Evolutionary conservation across 306 rosid genomes (phyloP), one percentile per base, ranked within the genome.

Genomic region (Glycine latifolia): DNA sequence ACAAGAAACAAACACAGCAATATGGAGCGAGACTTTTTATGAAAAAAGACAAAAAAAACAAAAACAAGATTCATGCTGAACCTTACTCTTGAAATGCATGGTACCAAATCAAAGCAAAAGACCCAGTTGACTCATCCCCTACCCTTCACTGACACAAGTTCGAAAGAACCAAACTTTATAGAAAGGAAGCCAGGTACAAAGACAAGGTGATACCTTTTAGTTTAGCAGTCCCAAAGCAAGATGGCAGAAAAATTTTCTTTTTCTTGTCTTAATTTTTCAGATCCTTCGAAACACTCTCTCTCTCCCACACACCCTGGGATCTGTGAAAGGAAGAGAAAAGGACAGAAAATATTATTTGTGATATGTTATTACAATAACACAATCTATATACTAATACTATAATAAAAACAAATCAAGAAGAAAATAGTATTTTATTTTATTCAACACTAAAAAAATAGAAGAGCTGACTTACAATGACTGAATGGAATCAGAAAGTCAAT

Each of bases 311-410:
- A 2, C 47, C 77, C 86, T 87, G 82, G 85, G 85, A 87, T 91
- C 92, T 89, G 93, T 77, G 82, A 86, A 85, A 79, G 78, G 87
- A 85, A 79, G 78, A 87, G 85, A 87, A 82, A 91, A 20, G 14
- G 87, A 89, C 88, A 85, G 8, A 47, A 79, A 50, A 65, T n/a
- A 71, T 12, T 7, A 56, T 43, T n/a, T 56, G 1, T 17, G 4
- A 67, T 54, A 65, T 66, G 20, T 10, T 48, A 44, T 14, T 4
- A 71, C 11, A 12, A n/a, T 39, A 7, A 0, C 6, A 37, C 3
- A 41, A 7, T 2, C 8, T 20, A 20, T 17, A 16, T 47, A 47
- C 4, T 8, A 8, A 17, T 4, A 8, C 31, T 31, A 47, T 41
- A 11, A 11, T 2, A 33, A 14, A 62, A 31, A 4, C 3, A 46